Evolutionary conservation across 1,284 basidiomycete species (phyloP), one percentile per base, ranked within the genome.

Genomic region (Cryptococcus jaspeensis): DNA sequence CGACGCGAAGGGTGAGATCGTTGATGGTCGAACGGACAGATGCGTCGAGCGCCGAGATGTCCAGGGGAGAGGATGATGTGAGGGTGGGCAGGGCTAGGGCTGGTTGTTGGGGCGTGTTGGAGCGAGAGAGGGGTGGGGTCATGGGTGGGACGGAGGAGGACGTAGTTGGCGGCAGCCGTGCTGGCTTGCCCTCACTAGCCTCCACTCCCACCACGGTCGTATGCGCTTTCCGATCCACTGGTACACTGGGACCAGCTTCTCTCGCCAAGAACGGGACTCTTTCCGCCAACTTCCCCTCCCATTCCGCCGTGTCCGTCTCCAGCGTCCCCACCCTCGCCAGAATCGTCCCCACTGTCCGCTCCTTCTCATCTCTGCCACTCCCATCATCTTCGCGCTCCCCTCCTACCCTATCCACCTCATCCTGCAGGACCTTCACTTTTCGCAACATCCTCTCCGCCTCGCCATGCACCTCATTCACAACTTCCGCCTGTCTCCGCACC

Each of bases 11-110:
- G 25, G 84, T 80, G 62, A 84, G 84, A 6, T 82, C 79, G 69
- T 92, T 92, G 23, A 82, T 83, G 66, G 90, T 85, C 13, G 80
- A 74, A 3, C 90, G 86, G 35, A 91, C 86, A 37, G 78, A 79
- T 46, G 82, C 81, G 65, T 92, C 88, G 18, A 90, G 73, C n/a
- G 75, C 74, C 8, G 76, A 67, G 15, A 85, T 78, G 53, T 88
- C 86, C 62, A 90, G 82, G 0, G 85, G 82, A 2, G 62, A 20
- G 46, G 41, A 12, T 2, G 7, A n/a, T 15, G 11, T 50, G 18
- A 37, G 15, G 39, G 41, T 7, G 15, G 12, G 18, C 42, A 23
- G 9, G 50, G 32, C 5, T 5, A 11, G 13, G 39, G 49, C 12
- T 52, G n/a, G 9, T 18, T 28, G 38, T 12, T 28, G 39, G 16